Conservation (phyloP, 2,329 filamentous ascomycete genomes). For the Diaporthe sp. region DNA sequence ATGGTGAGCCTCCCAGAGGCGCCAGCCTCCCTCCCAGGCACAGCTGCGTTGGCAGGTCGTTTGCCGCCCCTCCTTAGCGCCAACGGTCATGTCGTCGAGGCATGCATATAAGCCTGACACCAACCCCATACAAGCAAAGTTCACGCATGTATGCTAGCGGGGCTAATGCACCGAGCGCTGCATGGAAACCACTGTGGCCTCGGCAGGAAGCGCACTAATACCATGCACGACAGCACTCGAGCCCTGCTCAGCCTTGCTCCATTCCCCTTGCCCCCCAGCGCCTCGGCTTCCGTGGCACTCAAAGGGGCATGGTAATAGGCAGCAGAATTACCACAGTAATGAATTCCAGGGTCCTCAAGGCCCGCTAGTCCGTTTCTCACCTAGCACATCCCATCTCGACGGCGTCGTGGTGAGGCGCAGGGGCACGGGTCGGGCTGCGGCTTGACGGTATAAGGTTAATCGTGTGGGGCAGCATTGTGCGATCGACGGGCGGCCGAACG, state of each 20-base stretch:
- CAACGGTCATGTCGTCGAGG: background rate
- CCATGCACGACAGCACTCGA: too few species aligned
- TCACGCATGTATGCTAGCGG: background rate
- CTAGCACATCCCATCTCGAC: background rate
- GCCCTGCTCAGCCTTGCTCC: constrained; percentile 22
- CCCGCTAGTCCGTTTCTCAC: background rate
- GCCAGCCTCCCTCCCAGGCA: constrained; percentile 4
- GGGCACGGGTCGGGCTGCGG: background rate
- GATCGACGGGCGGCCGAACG: background rate
- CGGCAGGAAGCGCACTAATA: too few species aligned
- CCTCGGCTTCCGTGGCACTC: background rate
- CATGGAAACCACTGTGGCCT: constrained; percentile 17
- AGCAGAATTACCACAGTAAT: constrained; percentile 11
- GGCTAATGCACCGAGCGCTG: constrained; percentile 24
- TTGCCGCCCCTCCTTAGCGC: background rate
- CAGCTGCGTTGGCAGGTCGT: constrained; percentile 14
- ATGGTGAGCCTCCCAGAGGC: constrained; percentile 12
- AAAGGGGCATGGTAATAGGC: background rate
- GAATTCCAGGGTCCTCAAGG: background rate
- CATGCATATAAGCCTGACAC: constrained; percentile 26
- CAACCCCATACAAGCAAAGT: constrained; percentile 1
- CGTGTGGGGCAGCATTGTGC: constrained; percentile 9
- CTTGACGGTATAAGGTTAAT: background rate
- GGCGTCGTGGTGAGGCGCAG: constrained; percentile 22
- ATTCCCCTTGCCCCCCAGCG: background rate